Evolutionary conservation across 1,284 basidiomycete genomes (phyloP), one percentile per base, ranked within the genome.

Genomic region (Gymnopus androsaceus): DNA sequence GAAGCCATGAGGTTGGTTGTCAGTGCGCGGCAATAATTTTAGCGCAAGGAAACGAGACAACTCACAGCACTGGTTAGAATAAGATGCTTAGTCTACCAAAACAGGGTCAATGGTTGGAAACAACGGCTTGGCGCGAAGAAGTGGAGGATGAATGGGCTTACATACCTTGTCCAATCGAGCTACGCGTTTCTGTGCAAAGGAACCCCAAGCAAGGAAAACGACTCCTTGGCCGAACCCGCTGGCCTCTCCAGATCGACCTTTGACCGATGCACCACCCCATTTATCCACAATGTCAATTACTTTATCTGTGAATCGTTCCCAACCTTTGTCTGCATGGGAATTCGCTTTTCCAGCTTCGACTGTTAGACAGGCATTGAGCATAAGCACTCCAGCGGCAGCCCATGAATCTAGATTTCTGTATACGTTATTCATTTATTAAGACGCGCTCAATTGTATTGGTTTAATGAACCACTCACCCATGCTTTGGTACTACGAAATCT

Each of bases 161-260:
- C 51, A 65, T 56, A 90, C 91, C 78, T 84, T 85, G 71, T 88
- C 84, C 37, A 96, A 77, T 63, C 88, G 90, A 42, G 85, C 82
- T 54, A 94, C 87, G 60, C 94, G 84, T 73, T 95, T 93, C 55
- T 82, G 85, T 6, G 95, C 95, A 74, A 88, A 91, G 11, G 83
- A 79, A 4, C 95, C 95, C 95, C 94, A 96, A 12, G 90, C 91
- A 65, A 96, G 79, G 71, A 96, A 94, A 42, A 95, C 93, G 53
- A 89, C 81, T 47, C 88, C 88, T 8, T 84, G 83, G 59, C 88
- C 84, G 44, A 81, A 68, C 27, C 85, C 87, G 53, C 67, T 74
- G 37, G 63, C 66, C 33, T 73, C 75, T 61, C 74, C 64, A 71
- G 74, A 68, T 17, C 38, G 25, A 38, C 30, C 28, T 27, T 68